phyloP scores from a whole-genome alignment of 2,329 filamentous ascomycete species.

The Aspergillus aculeatinus region DNA sequence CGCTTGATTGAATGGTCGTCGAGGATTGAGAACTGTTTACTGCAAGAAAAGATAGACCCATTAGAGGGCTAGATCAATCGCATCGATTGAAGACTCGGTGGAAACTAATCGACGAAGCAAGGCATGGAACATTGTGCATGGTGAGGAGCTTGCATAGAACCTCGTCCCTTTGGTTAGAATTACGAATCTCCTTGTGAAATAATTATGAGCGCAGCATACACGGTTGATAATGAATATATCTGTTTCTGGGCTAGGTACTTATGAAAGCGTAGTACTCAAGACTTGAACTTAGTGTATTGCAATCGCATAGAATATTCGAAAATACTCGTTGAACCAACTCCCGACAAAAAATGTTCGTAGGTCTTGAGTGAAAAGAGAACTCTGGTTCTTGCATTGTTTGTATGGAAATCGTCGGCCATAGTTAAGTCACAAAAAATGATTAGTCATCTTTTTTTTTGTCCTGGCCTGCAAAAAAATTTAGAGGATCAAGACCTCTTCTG shows the following conservation, averaged over 20 bases:
- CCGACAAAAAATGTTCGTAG: no score
- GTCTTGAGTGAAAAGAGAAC: not conserved
- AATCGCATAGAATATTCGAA: no score
- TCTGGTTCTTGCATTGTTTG: not conserved
- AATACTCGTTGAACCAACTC: no score
- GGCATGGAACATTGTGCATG: conserved; percentile 2
- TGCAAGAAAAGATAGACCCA: not conserved
- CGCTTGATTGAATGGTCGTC: conserved; percentile 12
- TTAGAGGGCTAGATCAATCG: not conserved
- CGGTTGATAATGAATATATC: not conserved
- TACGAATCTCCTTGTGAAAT: not conserved
- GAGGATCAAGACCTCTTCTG: not conserved
- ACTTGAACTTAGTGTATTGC: no score
- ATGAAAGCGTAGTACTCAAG: no score
- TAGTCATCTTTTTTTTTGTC: not conserved
- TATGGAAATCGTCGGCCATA: not conserved
- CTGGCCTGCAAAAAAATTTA: not conserved
- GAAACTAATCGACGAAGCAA: conserved; percentile 10
- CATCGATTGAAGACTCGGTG: not conserved
- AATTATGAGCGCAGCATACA: not conserved
- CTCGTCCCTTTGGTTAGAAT: not conserved
- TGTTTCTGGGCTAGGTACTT: not conserved
- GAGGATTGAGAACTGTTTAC: not conserved
- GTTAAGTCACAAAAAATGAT: not conserved
- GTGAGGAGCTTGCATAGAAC: not conserved